Evolutionary conservation across 2,329 filamentous ascomycete genomes (phyloP).

Genomic region (Graphiopsis chlorocephala): DNA sequence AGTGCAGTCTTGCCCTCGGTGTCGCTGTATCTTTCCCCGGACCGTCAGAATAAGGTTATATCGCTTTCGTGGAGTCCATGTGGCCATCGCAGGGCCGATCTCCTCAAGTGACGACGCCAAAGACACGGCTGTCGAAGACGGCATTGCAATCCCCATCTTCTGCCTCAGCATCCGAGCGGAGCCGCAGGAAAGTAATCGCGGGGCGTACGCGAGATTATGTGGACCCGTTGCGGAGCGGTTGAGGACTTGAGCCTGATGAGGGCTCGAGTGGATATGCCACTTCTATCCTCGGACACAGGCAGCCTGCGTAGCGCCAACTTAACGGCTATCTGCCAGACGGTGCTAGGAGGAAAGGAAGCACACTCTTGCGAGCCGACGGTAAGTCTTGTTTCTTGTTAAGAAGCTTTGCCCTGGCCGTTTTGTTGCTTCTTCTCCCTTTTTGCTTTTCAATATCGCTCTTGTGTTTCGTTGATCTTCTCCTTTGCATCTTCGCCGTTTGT

Average conservation of each 20-base stretch:
- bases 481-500: neutral
- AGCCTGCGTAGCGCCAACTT: slow-evolving; percentile 1
- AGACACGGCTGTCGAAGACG: slow-evolving; percentile 17
- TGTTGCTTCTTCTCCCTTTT: neutral
- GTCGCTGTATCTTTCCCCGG: slow-evolving; percentile 12
- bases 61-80: slow-evolving; percentile 10
- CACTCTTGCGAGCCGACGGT: neutral
- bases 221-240: slow-evolving; percentile 9
- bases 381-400: slow-evolving; percentile 5
- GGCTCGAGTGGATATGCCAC: slow-evolving; percentile 2
- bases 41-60: slow-evolving; percentile 8
- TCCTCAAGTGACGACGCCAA: slow-evolving; percentile 2
- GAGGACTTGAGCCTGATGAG: slow-evolving; percentile 8
- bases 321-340: slow-evolving; percentile 6
- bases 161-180: neutral
- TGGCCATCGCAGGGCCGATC: slow-evolving; percentile 9
- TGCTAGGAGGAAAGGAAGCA: slow-evolving; percentile 6
- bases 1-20: neutral
- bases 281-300: slow-evolving; percentile 10
- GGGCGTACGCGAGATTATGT: slow-evolving; percentile 12
- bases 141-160: slow-evolving; percentile 12
- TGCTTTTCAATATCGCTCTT: neutral
- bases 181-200: neutral
- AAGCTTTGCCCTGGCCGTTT: slow-evolving; percentile 1
- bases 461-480: neutral